phyloP scores from a whole-genome alignment of 1,284 basidiomycete genomes.

The Rhizopogon parksii region DNA sequence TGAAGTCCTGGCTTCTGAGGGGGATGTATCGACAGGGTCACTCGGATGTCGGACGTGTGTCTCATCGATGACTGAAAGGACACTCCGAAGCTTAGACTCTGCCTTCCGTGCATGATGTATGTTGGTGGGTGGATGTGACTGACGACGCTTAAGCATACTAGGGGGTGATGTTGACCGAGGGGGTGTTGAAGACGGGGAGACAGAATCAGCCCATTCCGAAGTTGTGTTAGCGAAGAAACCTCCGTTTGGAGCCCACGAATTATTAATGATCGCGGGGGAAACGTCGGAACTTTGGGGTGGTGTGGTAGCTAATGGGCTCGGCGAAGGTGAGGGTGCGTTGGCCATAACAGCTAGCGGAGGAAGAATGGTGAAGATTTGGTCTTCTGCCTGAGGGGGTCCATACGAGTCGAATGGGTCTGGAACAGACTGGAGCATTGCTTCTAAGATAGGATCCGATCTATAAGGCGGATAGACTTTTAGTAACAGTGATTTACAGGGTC shows the following conservation, averaged over 20 bases:
- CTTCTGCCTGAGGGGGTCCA: conserved; percentile 79
- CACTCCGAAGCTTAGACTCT: conserved; percentile 62
- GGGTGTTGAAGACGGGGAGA: conserved; percentile 35
- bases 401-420: conserved; percentile 94
- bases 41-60: conserved; percentile 17
- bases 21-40: conserved; percentile 13
- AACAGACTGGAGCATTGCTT: conserved; percentile 82
- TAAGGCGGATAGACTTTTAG: conserved; percentile 9
- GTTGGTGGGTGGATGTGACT: conserved; percentile 41
- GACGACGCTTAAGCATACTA: conserved; percentile 39
- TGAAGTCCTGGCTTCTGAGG: conserved; percentile 12
- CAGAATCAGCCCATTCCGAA: conserved; percentile 45
- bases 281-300: conserved; percentile 27
- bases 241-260: conserved; percentile 35
- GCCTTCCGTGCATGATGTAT: conserved; percentile 42
- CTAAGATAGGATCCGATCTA: conserved; percentile 84
- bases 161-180: conserved; percentile 38
- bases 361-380: conserved; percentile 89
- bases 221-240: conserved; percentile 37
- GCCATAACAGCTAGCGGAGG: conserved; percentile 74
- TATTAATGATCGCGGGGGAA: conserved; percentile 30
- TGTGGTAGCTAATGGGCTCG: conserved; percentile 40
- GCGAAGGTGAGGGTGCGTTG: conserved; percentile 45
- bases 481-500: conserved; percentile 1
- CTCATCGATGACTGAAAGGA: conserved; percentile 62